Evolutionary conservation across 2,329 filamentous ascomycete species (phyloP), one percentile per base, ranked within the genome.

Genomic region (Thelonectria rubi): DNA sequence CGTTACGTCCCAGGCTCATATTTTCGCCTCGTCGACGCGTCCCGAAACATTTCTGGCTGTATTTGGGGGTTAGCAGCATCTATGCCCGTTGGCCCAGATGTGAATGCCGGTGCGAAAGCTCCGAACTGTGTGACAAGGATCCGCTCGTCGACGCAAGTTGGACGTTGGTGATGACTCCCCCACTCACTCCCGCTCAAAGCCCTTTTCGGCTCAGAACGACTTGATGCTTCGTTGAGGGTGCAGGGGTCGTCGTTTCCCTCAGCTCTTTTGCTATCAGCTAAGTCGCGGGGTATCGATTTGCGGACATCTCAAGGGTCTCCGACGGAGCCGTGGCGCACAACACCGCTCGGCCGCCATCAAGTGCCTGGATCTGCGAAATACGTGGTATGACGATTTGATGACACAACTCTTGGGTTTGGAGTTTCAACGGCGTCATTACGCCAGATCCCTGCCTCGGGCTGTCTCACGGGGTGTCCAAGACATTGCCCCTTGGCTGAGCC

Each of bases 21-120:
- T 54, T 55, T 57, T 70, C 60, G 62, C 61, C 67, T 56, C 64
- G 17, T 66, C 64, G 57, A 62, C 63, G 62, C 62, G 61, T 65
- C 59, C 32, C 15, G 32, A n/a, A 42, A 40, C 45, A 62, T 59
- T 48, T 15, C 17, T 46, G 12, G 46, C 47, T 34, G 58, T 42
- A 49, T 51, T 37, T 26, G 49, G 43, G 53, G 49, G 48, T 50
- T 49, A 52, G 39, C 54, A 57, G 51, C 47, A 52, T 34, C 54
- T 58, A 45, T 12, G 47, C 40, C 55, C 17, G 55, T 7, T 18
- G 24, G 4, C 24, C 7, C 56, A 30, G 61, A 40, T 32, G 48
- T 47, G 62, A 55, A 21, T 40, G 37, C 63, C 63, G 68, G 68
- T 50, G 55, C 47, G 53, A 69, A 71, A 48, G 37, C 57, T 65